Evolutionary conservation across 768 basidiomycete species (phyloP).

Genomic region (Cyclocybe cylindracea): DNA sequence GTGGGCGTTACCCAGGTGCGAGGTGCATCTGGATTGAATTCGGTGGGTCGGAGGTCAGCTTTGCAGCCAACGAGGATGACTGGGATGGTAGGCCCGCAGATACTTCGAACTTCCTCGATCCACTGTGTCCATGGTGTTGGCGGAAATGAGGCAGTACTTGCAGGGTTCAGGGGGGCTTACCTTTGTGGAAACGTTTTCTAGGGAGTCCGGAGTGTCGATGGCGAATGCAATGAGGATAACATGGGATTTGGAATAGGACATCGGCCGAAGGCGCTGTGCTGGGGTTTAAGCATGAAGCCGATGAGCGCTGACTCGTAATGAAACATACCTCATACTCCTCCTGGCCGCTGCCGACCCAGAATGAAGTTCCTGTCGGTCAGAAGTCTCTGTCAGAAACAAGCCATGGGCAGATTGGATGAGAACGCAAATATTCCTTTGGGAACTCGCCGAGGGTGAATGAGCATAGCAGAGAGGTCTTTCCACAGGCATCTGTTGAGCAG

Average conservation of each 20-base stretch:
- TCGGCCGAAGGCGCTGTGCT: conserved; percentile 82
- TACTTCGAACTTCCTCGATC: conserved; percentile 98
- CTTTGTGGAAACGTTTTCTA: conserved; percentile 95
- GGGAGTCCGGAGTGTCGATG: conserved; percentile 93
- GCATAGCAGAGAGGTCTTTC: conserved; percentile 90
- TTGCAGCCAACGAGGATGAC: conserved; percentile 97
- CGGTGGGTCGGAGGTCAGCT: conserved; percentile 79
- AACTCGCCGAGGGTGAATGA: conserved; percentile 95
- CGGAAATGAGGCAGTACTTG: conserved; percentile 10
- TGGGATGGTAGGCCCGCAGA: conserved; percentile 90
- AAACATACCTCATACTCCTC: conserved; percentile 91
- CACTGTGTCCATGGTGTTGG: conserved; percentile 55
- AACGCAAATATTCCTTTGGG: conserved; percentile 90
- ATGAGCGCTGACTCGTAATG: conserved; percentile 4
- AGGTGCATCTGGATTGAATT: conserved; percentile 43
- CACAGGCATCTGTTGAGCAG: conserved; percentile 74
- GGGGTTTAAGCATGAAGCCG: conserved; percentile 8
- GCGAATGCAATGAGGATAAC: conserved; percentile 98
- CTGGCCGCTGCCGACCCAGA: conserved; percentile 68
- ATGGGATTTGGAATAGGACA: conserved; percentile 98
- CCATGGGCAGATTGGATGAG: conserved; percentile 4
- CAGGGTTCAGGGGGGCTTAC: conserved; percentile 36
- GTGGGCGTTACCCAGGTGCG: conserved; percentile 59
- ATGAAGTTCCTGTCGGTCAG: conserved; percentile 12
- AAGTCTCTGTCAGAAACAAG: conserved; percentile 11